Conservation (phyloP, 2,329 filamentous ascomycete species). For the Xylogone sp. region DNA sequence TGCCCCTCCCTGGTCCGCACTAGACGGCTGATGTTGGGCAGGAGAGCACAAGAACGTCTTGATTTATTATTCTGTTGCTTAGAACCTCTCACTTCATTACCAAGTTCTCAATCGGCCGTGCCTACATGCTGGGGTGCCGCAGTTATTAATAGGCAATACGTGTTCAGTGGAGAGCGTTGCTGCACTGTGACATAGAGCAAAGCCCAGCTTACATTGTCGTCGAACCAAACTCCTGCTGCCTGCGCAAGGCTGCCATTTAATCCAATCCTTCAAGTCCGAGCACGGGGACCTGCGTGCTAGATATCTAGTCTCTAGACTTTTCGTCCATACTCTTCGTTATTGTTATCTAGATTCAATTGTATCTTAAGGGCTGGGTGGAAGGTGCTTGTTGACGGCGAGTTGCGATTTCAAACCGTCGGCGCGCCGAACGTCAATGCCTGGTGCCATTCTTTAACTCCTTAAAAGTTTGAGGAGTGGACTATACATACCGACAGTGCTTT, state of each 20-base stretch:
- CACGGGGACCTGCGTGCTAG: not conserved
- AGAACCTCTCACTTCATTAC: not conserved
- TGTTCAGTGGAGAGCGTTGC: not conserved
- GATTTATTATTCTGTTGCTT: not conserved
- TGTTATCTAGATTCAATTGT: not conserved
- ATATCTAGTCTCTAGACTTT: not conserved
- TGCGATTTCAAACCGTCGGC: not conserved
- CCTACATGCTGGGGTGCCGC: not conserved
- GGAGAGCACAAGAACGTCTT: not conserved
- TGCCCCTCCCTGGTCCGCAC: not conserved
- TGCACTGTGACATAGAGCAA: not conserved
- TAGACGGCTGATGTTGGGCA: not conserved
- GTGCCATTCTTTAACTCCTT: too few relatives aligned
- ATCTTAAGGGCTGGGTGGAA: not conserved
- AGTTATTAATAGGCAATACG: not conserved
- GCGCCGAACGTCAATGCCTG: not conserved
- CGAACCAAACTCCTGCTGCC: conserved; percentile 14
- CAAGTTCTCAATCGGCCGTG: not conserved
- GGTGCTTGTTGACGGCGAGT: not conserved
- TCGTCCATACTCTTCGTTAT: not conserved
- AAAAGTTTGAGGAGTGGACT: too few relatives aligned
- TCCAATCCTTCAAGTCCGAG: conserved; percentile 10
- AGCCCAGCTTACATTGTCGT: not conserved
- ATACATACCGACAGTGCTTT: too few relatives aligned
- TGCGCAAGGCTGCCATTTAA: conserved; percentile 20